phyloP scores from a whole-genome alignment of 148 eudicot genomes.

The Spergularia bocconei region DNA sequence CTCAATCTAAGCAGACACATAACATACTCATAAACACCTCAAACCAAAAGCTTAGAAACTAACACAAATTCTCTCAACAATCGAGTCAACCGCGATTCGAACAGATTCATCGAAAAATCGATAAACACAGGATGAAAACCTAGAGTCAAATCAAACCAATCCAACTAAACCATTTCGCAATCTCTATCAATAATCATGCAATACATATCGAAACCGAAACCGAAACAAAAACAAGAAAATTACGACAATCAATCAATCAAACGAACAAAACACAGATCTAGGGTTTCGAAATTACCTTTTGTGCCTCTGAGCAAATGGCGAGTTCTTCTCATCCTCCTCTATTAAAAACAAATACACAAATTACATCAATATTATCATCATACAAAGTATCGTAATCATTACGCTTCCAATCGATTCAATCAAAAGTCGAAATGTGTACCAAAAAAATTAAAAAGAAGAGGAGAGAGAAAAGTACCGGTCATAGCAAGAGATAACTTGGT shows the following conservation, averaged over 20 bases:
- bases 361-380: not conserved
- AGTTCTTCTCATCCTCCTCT: constrained; percentile 88
- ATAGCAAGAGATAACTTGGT: constrained; percentile 30
- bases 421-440: not conserved
- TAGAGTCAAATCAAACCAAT: no score
- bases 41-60: no score
- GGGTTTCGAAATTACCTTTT: constrained; percentile 39
- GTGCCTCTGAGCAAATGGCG: constrained; percentile 77
- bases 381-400: not conserved
- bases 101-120: no score
- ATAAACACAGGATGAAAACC: no score
- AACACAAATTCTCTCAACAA: no score
- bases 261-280: constrained; percentile 7
- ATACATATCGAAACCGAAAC: not conserved
- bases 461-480: constrained; percentile 16
- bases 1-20: no score
- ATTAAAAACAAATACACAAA: constrained; percentile 4
- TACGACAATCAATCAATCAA: not conserved
- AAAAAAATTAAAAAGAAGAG: not conserved
- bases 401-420: not conserved
- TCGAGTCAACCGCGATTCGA: no score
- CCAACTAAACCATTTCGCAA: no score
- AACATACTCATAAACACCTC: no score
- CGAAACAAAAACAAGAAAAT: not conserved
- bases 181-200: not conserved